phyloP scores from a whole-genome alignment of 164 flowering plant species.

The Piper longum region DNA sequence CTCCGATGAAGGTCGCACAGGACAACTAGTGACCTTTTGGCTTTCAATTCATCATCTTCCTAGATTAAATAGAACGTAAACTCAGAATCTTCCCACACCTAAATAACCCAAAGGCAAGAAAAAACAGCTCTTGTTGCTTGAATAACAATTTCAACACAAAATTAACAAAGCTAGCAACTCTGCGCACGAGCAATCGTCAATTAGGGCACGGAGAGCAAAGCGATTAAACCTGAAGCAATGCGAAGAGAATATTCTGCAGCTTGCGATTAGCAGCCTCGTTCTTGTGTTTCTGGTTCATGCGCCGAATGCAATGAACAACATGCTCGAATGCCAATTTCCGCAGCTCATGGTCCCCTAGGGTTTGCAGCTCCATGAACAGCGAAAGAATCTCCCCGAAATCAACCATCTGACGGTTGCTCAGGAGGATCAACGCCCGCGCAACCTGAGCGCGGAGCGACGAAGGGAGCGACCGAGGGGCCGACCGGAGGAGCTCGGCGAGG shows the following conservation, averaged over 20 bases:
- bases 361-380: constrained; percentile 81
- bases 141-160: no score
- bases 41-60: constrained; percentile 71
- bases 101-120: background rate
- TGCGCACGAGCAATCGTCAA: no score
- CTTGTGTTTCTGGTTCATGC: constrained; percentile 77
- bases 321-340: constrained; percentile 61
- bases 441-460: constrained; percentile 44
- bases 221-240: constrained; percentile 36
- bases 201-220: no score
- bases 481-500: constrained; percentile 37
- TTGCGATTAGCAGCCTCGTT: constrained; percentile 57
- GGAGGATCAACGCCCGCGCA: constrained; percentile 65
- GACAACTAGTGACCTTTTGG: constrained; percentile 64
- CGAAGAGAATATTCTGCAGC: constrained; percentile 61
- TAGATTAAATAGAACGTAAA: constrained; percentile 9
- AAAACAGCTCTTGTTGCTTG: background rate
- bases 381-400: constrained; percentile 57
- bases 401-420: constrained; percentile 64
- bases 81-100: background rate
- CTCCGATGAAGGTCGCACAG: constrained; percentile 80
- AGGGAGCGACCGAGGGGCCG: constrained; percentile 42
- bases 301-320: constrained; percentile 57
- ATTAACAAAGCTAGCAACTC: no score
- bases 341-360: constrained; percentile 47